Percentiles rank a stretch among this genome's conserved stretches.
phyloP scores from a whole-genome alignment of 495 filamentous ascomycete genomes.

The Penicillium waksmanii region DNA sequence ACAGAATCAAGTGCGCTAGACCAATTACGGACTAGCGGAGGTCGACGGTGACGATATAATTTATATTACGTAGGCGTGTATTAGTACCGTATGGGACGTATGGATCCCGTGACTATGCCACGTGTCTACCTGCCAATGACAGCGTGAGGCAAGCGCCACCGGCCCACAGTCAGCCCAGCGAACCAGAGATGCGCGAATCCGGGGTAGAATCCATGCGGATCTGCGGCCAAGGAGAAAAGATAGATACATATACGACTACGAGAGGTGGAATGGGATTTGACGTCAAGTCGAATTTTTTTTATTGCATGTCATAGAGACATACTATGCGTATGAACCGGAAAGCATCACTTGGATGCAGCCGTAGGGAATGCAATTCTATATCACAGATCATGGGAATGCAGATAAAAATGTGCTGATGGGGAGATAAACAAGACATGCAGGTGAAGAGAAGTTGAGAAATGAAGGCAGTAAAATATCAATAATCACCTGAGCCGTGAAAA shows the following conservation, averaged over 20 bases:
- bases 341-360: neutral
- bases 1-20: slow-evolving; percentile 15
- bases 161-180: slow-evolving; percentile 7
- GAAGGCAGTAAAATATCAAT: slow-evolving; percentile 9
- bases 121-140: slow-evolving; percentile 17
- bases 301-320: slow-evolving; percentile 7
- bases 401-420: slow-evolving; percentile 6
- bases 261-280: neutral
- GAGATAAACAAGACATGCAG: slow-evolving; percentile 2
- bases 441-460: neutral
- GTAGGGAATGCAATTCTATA: slow-evolving; percentile 19
- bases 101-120: slow-evolving; percentile 23
- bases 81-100: neutral
- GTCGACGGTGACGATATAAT: slow-evolving; percentile 13
- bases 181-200: slow-evolving; percentile 22
- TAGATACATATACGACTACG: neutral
- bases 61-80: slow-evolving; percentile 6
- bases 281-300: neutral
- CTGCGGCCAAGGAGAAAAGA: neutral
- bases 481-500: slow-evolving; percentile 15
- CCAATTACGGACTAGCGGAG: slow-evolving; percentile 7
- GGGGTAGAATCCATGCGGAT: slow-evolving; percentile 23
- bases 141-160: neutral
- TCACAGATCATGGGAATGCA: slow-evolving; percentile 14
- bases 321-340: slow-evolving; percentile 8